Base-by-base conservation (phyloP, 164 flowering plant species). In the Tetracentron sinense region DNA sequence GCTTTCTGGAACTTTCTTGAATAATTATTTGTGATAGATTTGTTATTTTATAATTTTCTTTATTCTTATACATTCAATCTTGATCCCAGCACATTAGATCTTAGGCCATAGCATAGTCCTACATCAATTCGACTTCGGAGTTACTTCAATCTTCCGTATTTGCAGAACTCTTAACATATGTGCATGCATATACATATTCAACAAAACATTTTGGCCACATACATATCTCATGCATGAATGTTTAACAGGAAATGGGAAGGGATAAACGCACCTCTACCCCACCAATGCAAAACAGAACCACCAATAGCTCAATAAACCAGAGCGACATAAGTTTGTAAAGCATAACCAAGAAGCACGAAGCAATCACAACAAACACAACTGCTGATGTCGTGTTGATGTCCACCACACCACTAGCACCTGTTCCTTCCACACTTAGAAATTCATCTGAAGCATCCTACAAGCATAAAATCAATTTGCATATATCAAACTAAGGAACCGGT, bases 211-310 rank as follows among this genome's bases (percentile, higher is more conserved):
- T 12, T 19, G 10, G 23, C 49, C 31, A 46, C 6, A 29, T 10
- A 16, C 26, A 25, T 20, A 16, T 4, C 56, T 26, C 3, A 26
- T 26, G 56, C 16, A 23, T 22, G 46, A 17, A 60, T 3, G 7
- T 25, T 46, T 15, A 38, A 59, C 16, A 21, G 22, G 58, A 38
- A 66, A 27, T 23, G 17, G 30, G 17, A 56, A 60, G 21, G 33
- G 38, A 46, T 19, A 47, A 22, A 58, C 83, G 16, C 77, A 95
- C 97, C 99, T 95, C 99, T 25, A 82, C 82, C 46, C 99, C 99
- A 63, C 99, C 99, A 19, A 95, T 87, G 86, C 96, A 86, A 77
- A 92, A 95, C 26, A 95, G 85, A 62, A 95, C 95, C 74, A 92
- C 97, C 79, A 95, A 76, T 73, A 92, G 75, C 76, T 95, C 98